Base-by-base conservation (phyloP, 768 basidiomycete genomes). In the Suillus sp. region DNA sequence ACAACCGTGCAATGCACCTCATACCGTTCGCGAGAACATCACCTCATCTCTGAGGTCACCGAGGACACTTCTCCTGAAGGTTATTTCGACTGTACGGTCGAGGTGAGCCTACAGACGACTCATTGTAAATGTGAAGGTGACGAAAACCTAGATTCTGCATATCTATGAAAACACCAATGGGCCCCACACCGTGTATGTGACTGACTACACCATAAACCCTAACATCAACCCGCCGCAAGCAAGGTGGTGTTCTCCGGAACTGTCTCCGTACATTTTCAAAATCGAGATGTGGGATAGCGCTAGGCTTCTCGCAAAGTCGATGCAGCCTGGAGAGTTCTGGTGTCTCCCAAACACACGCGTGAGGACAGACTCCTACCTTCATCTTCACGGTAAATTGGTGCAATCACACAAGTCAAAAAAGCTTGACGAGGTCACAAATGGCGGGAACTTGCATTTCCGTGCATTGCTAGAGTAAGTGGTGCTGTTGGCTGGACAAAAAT, bases 261-360 rank as follows among this genome's bases (percentile, higher is more conserved):
- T 89, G 40, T 74, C 73, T 3, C 76, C 81, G 16, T 71, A 68
- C 25, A 78, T 86, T 18, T 68, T 90, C n/a, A 82, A 78, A 56
- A 78, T 89, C 35, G 82, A 84, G 65, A 82, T 86, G 75, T 90
- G 86, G 85, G 84, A 86, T 65, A 69, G 50, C 2, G 86, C 89
- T 13, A 75, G 72, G 2, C 62, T 67, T 25, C 62, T 78, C 11
- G 86, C 79, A 13, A 74, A 65, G 32, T 71, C 65, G 2, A 83
- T 90, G 81, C 69, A 74, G 47, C 67, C 74, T 1, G 84, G 84
- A 30, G 77, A 83, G 62, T 85, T 80, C 65, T 90, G 84, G 71
- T 75, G 67, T 16, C 77, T 90, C 22, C 69, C 77, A 35, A 90
- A 90, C 65, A 72, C 80, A 34, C 80, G 83, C 11, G 82, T 84